Base-by-base conservation (phyloP, 2,329 filamentous ascomycete species). In the Neophaeococcomyces mojaviensis region DNA sequence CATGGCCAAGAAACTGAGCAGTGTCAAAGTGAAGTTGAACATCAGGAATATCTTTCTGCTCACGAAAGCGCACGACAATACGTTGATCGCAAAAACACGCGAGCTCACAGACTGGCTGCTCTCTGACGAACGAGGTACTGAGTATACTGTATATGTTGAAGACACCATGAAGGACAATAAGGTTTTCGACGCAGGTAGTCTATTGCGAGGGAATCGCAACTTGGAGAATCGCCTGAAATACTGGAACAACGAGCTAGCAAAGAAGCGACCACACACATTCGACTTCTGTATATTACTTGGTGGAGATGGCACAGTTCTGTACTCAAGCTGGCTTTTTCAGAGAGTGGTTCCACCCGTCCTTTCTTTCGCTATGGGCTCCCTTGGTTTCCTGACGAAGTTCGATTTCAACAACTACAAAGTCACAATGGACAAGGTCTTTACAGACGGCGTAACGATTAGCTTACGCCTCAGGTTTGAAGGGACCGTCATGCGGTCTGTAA, bases 261-360 rank as follows among this genome's bases (percentile, higher is more conserved):
- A 76, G 39, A 74, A 79, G 33, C 77, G 82, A 49, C 90, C 90
- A 3, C 88, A 95, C 57, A 84, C 80, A 0, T 96, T 97, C 61
- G 92, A 98, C 65, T 94, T 98, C 59, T 82, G 94, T 41, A 79
- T 98, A 39, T 92, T 90, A 0, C 76, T 95, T 3, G 89, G 88
- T 39, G 92, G 92, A 7, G 92, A 98, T 62, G 92, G 92, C 15
- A 98, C 92, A 0, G 90, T 98, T 5, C 72, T 98, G 7, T 97
- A 95, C 61, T 86, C 90, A 3, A 94, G 88, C 61, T 97, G 90
- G 88, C 73, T 98, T 1, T 98, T 98, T 63, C 92, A 98, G 68
- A 81, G 86, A 38, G 85, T 97, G 37, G 90, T 97, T 0, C 92
- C 92, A 4, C 92, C 92, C 0, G 88, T 96, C 0, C 71, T 98